phyloP scores from a whole-genome alignment of 163 green algal genomes.

The Coccomyxa subellipsoidea region DNA sequence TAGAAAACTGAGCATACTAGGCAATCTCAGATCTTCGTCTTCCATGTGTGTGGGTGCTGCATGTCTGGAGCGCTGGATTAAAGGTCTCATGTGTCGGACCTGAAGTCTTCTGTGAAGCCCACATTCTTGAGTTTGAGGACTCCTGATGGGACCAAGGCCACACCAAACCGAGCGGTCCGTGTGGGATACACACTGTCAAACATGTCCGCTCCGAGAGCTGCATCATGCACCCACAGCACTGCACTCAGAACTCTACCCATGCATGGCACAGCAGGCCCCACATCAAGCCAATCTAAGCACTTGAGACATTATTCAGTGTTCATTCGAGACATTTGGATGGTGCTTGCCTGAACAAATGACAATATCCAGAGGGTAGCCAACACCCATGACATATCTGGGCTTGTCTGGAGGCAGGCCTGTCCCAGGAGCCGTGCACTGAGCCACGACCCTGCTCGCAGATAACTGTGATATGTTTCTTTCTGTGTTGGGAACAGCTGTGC shows the following conservation, averaged over 20 bases:
- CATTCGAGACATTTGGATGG: too few species aligned
- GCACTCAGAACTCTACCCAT: too few species aligned
- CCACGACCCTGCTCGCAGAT: constrained; percentile 64
- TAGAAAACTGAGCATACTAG: too few species aligned
- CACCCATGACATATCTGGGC: constrained; percentile 87
- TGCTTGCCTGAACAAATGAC: constrained; percentile 77
- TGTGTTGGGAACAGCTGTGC: not conserved
- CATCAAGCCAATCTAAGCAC: too few species aligned
- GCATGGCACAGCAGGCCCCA: too few species aligned
- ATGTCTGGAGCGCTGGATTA: too few species aligned
- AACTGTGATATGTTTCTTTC: too few species aligned
- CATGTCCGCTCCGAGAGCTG: constrained; percentile 93
- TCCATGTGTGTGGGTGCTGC: too few species aligned
- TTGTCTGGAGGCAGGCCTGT: constrained; percentile 59
- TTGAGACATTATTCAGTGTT: too few species aligned
- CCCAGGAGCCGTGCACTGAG: constrained; percentile 61
- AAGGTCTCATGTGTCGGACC: constrained; percentile 23
- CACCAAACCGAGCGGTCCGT: constrained; percentile 91
- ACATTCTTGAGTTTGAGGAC: constrained; percentile 80
- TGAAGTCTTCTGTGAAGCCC: constrained; percentile 62
- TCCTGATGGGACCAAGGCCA: constrained; percentile 80
- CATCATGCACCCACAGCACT: not conserved
- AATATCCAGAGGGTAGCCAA: constrained; percentile 94
- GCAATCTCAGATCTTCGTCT: too few species aligned
- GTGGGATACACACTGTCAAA: constrained; percentile 96